These are phyloP conservation scores for Beauveria sp. DNA, from an alignment of 2,329 filamentous ascomycete genomes.

Conservation along the genomic window DNA sequence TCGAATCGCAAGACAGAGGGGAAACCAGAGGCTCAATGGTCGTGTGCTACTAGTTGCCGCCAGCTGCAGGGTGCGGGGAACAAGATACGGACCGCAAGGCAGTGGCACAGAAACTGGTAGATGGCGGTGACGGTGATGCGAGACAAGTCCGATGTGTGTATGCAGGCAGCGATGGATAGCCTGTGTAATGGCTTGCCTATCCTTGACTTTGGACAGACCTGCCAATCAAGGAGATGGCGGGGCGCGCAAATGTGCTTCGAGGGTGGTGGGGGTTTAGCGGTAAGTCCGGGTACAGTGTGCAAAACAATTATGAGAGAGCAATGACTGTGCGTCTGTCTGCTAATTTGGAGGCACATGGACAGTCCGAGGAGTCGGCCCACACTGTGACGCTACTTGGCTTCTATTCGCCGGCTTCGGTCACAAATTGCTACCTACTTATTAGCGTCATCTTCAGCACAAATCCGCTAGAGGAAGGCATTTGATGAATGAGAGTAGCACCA, in stretches of 20 bases:
- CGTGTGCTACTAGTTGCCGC: slow-evolving; percentile 4
- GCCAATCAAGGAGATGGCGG: slow-evolving; percentile 1
- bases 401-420: slow-evolving; percentile 5
- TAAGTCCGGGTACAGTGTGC: background rate
- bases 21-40: background rate
- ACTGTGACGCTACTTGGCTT: background rate
- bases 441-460: background rate
- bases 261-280: background rate
- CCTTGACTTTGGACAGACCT: background rate
- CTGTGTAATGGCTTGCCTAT: background rate
- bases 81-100: background rate
- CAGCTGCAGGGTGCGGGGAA: background rate
- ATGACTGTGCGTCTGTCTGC: background rate
- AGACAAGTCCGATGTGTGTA: slow-evolving; percentile 6
- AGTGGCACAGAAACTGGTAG: slow-evolving; percentile 3
- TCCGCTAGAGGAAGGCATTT: background rate
- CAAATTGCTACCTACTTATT: background rate
- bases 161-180: slow-evolving; percentile 5
- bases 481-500: background rate
- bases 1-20: background rate
- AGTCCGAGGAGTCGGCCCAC: background rate
- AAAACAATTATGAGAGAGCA: background rate
- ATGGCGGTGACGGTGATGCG: slow-evolving; percentile 7
- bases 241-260: slow-evolving; percentile 7
- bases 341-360: background rate